Percentiles rank a stretch among this genome's conserved stretches.
These are phyloP conservation scores for Nelumbo lutea DNA, from an alignment of 164 flowering plant species.

Conservation along the genomic window DNA sequence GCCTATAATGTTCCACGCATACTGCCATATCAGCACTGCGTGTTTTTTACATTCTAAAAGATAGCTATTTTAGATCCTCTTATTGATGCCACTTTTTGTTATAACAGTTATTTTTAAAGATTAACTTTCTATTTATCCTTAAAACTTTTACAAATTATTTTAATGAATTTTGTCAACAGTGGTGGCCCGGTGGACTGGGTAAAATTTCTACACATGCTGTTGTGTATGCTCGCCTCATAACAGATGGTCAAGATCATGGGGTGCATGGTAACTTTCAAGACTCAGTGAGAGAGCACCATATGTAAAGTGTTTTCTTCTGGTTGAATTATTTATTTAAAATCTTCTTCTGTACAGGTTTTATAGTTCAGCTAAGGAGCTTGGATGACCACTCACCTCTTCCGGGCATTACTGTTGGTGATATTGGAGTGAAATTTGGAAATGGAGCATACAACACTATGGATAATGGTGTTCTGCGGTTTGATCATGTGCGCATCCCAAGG, in stretches of 20 bases:
- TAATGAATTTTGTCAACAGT: slow-evolving; percentile 36
- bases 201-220: slow-evolving; percentile 93
- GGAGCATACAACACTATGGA: slow-evolving; percentile 96
- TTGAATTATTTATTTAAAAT: neutral
- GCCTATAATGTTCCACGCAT: too few species aligned
- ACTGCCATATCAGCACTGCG: too few species aligned
- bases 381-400: slow-evolving; percentile 91
- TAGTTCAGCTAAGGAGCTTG: slow-evolving; percentile 87
- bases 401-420: slow-evolving; percentile 90
- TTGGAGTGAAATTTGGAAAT: slow-evolving; percentile 97
- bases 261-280: slow-evolving; percentile 59
- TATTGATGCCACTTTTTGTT: neutral
- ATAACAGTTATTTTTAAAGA: neutral
- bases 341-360: slow-evolving; percentile 54
- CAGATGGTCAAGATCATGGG: slow-evolving; percentile 71
- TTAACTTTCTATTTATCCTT: neutral
- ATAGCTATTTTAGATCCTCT: neutral
- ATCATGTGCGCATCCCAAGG: slow-evolving; percentile 91
- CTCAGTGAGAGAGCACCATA: neutral
- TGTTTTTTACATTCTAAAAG: neutral
- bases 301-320: neutral
- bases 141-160: slow-evolving; percentile 2
- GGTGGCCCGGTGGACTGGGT: slow-evolving; percentile 99
- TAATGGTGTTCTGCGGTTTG: slow-evolving; percentile 85
- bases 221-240: slow-evolving; percentile 81